These are phyloP conservation scores for Bauhinia variegata DNA, from an alignment of 306 rosid species.

Conservation along the genomic window DNA sequence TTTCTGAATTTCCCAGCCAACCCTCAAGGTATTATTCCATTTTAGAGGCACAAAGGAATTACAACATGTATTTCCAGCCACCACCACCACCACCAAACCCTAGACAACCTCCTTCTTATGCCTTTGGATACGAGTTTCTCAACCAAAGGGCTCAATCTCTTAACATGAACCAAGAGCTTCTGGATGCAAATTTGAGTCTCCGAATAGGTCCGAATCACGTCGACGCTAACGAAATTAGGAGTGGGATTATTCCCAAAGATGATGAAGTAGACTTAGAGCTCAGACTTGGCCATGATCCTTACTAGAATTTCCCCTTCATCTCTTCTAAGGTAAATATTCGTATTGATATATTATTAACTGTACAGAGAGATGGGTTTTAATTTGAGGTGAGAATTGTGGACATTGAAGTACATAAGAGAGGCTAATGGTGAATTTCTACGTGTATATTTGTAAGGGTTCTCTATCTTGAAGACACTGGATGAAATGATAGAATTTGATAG, in stretches of 20 bases:
- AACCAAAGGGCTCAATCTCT: conserved; percentile 35
- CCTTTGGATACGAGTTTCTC: conserved; percentile 30
- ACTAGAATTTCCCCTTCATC: conserved; percentile 6
- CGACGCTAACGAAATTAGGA: no score
- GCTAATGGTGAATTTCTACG: not conserved
- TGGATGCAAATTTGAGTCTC: conserved; percentile 71
- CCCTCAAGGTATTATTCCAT: conserved; percentile 33
- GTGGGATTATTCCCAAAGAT: conserved; percentile 36
- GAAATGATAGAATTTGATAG: not conserved
- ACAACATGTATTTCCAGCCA: conserved; percentile 46
- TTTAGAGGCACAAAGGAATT: conserved; percentile 49
- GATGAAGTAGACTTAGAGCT: conserved; percentile 90
- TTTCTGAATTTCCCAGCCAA: conserved; percentile 39
- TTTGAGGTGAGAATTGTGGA: no score
- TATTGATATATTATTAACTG: conserved; percentile 25
- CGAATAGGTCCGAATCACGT: conserved; percentile 46
- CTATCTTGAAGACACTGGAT: conserved; percentile 5
- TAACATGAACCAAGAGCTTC: conserved; percentile 51
- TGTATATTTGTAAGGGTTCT: not conserved
- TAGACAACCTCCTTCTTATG: conserved; percentile 26
- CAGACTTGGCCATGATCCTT: conserved; percentile 73
- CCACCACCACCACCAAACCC: conserved; percentile 31
- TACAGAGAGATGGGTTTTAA: not conserved
- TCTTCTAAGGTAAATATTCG: conserved; percentile 32
- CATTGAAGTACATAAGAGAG: no score